These are phyloP conservation scores for Apiospora aurea DNA, from an alignment of 2,329 filamentous ascomycete genomes.

Conservation along the genomic window DNA sequence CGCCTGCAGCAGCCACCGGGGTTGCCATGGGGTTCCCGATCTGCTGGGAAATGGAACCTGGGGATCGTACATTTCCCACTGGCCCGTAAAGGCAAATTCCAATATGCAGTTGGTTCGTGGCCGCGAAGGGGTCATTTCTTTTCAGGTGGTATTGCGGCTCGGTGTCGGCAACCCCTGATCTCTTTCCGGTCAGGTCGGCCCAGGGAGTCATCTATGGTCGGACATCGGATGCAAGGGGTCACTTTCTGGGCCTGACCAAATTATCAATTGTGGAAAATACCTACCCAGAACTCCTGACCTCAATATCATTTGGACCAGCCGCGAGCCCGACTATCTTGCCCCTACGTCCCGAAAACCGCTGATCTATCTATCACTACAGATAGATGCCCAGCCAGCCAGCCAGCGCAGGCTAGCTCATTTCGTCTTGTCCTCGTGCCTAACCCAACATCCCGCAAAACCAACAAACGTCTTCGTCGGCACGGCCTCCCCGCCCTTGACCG, in stretches of 20 bases:
- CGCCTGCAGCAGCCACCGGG: neutral
- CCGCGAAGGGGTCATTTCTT: neutral
- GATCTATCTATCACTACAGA: too few species aligned
- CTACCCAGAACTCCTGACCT: neutral
- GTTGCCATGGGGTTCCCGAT: neutral
- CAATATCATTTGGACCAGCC: neutral
- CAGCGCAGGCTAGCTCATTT: neutral
- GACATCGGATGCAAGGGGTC: neutral
- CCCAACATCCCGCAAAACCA: slow-evolving; percentile 13
- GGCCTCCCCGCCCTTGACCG: neutral
- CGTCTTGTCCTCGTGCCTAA: neutral
- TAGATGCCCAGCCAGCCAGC: neutral
- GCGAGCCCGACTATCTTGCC: neutral
- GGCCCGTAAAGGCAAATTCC: neutral
- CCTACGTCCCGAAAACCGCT: neutral
- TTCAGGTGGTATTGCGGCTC: neutral
- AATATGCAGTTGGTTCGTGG: neutral
- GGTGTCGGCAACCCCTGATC: neutral
- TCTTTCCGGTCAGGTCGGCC: neutral
- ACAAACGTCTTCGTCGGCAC: slow-evolving; percentile 2
- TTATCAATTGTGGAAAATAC: neutral
- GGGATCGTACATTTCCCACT: neutral
- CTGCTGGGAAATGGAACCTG: neutral
- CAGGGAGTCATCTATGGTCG: neutral
- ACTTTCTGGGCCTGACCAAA: neutral